Base-by-base conservation (phyloP, 2,329 filamentous ascomycete genomes). In the Aspergillaceae sp. region DNA sequence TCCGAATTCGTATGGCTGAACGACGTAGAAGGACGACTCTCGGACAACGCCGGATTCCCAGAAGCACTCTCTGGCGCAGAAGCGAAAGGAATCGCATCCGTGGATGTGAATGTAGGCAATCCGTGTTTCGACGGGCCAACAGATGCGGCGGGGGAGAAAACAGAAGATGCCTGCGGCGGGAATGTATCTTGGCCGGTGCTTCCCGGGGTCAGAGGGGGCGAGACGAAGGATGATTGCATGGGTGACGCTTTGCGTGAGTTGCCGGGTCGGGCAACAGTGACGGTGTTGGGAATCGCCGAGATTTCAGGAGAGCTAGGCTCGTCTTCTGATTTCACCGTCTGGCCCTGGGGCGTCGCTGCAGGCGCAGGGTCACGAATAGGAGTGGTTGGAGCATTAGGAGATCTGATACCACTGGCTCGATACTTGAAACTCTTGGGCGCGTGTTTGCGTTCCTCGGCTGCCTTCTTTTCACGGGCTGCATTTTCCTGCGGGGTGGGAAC, bases 401-500 rank as follows among this genome's bases (percentile, higher is more conserved):
- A 42, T 33, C 48, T 51, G 1, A 55, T 45, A 6, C 59, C 50
- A 11, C 56, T 46, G 1, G 61, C 44, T 51, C 67, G 52, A 2
- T 58, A 57, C 28, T 56, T 57, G 1, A 56, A 41, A 5, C 52
- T 44, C 46, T 52, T 63, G 2, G 56, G 48, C 0, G 33, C 6
- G 5, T 43, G 68, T 47, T 66, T 68, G 41, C 67, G 65, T 36
- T 70, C 67, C n/a, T 68, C 63, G 1, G 59, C 52, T n/a, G 56
- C 58, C 44, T 67, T 69, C 43, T 72, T 70, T 56, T 78, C 74
- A 26, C 74, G 64, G 5, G 69, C 70, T 29, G 78, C 75, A 49
- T 80, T 70, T 55, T 81, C 77, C 55, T 81, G 77, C 26, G 72
- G 72, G 0, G 76, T 70, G 0, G 76, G 76, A 43, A 82, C 67